A percentile compares a stretch with the other conserved stretches of the same genome.
phyloP scores from a whole-genome alignment of 2,329 filamentous ascomycete species.

The Phyllosticta paracitricarpa region DNA sequence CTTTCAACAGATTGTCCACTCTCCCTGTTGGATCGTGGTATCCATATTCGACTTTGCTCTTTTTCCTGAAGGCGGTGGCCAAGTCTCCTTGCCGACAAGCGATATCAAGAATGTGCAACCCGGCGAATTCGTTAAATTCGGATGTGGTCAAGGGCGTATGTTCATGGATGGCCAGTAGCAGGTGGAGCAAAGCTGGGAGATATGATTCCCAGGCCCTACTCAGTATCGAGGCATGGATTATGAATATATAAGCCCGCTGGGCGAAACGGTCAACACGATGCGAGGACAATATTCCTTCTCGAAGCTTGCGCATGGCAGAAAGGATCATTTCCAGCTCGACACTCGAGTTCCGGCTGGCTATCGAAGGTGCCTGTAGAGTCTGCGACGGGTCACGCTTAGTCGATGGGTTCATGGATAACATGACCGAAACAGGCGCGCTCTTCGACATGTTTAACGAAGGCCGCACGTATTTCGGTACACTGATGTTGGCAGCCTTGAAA shows the following conservation, averaged over 20 bases:
- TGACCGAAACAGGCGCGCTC: not conserved
- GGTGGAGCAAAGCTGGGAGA: constrained; percentile 71
- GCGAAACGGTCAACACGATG: constrained; percentile 71
- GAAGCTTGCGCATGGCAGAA: constrained; percentile 78
- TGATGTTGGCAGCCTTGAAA: not conserved
- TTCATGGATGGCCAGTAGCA: constrained; percentile 63
- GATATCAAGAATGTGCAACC: constrained; percentile 76
- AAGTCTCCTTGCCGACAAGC: constrained; percentile 75
- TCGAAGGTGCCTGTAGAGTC: constrained; percentile 15
- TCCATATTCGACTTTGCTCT: constrained; percentile 37
- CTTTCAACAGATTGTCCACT: constrained; percentile 57
- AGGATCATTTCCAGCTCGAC: constrained; percentile 64
- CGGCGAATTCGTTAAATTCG: constrained; percentile 69
- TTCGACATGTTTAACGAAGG: constrained; percentile 11
- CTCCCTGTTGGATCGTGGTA: constrained; percentile 26
- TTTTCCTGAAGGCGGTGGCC: constrained; percentile 58
- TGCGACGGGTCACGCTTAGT: constrained; percentile 11
- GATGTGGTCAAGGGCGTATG: constrained; percentile 56
- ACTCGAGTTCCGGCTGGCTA: constrained; percentile 32
- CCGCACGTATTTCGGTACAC: constrained; percentile 4
- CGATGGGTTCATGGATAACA: constrained; percentile 10
- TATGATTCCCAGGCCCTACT: constrained; percentile 80
- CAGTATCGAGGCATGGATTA: constrained; percentile 73
- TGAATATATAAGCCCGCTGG: constrained; percentile 84
- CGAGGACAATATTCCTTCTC: constrained; percentile 78